These are phyloP conservation scores for Vitis hybrid DNA, from an alignment of 177 flowering plant genomes.

Conservation along the genomic window DNA sequence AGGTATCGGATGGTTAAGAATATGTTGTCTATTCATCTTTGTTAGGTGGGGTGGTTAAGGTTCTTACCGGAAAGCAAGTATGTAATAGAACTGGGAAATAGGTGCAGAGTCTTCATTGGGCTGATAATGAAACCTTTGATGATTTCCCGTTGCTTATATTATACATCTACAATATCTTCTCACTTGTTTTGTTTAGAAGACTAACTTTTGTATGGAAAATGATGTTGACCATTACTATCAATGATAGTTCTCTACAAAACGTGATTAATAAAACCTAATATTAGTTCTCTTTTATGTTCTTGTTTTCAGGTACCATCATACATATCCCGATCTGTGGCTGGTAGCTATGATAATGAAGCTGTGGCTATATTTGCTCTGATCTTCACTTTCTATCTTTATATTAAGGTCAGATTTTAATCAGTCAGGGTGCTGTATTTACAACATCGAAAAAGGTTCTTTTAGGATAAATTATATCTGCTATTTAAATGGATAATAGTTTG, in stretches of 20 bases:
- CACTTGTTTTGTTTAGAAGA: no score
- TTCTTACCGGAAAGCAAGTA: no score
- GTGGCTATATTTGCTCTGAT: slow-evolving; percentile 99
- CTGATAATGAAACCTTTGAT: no score
- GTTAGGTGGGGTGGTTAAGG: no score
- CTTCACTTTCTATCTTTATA: slow-evolving; percentile 92
- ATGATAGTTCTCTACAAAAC: not conserved
- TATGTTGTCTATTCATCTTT: no score
- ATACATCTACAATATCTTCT: no score
- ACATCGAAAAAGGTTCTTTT: not conserved
- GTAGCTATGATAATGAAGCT: slow-evolving; percentile 99
- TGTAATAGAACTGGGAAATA: no score
- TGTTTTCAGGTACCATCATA: slow-evolving; percentile 94
- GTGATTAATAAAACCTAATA: not conserved
- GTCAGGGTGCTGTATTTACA: not conserved
- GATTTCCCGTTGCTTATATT: no score
- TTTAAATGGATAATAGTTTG: not conserved
- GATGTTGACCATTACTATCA: no score
- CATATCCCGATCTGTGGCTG: slow-evolving; percentile 98
- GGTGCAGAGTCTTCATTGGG: no score
- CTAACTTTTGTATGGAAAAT: not conserved
- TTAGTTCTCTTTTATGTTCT: slow-evolving; percentile 7
- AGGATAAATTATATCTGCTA: not conserved
- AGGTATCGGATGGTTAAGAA: no score
- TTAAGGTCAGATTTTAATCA: slow-evolving; percentile 58